A percentile compares a stretch with the other conserved stretches of the same genome.
Conservation (phyloP, 345 rosid species). For the Dipteronia sinensis region DNA sequence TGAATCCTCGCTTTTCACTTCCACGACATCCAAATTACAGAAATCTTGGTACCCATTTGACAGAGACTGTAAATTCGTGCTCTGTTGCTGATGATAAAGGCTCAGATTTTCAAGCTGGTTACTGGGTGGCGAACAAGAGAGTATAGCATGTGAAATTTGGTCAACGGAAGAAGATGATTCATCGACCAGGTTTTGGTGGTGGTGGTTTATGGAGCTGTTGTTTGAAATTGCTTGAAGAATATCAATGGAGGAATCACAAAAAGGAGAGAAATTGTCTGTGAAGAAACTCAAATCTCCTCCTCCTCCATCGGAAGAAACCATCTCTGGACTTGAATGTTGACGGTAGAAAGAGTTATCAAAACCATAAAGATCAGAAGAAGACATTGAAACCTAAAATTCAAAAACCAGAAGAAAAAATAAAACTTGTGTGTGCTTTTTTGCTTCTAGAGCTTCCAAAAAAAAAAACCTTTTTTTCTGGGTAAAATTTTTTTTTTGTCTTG, state of each 20-base stretch:
- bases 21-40: slow-evolving; percentile 34
- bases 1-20: slow-evolving; percentile 54
- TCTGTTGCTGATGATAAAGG: slow-evolving; percentile 40
- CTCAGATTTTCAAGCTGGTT: slow-evolving; percentile 57
- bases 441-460: neutral
- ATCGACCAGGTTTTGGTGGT: slow-evolving; percentile 33
- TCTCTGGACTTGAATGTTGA: slow-evolving; percentile 42
- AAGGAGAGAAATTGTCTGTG: slow-evolving; percentile 39
- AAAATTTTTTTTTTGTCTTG: slow-evolving; percentile 9
- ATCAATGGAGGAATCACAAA: slow-evolving; percentile 36
- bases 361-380: slow-evolving; percentile 58
- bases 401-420: neutral
- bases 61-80: slow-evolving; percentile 25
- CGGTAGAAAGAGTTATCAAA: slow-evolving; percentile 41
- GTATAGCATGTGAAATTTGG: slow-evolving; percentile 34
- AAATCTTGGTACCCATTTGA: slow-evolving; percentile 37
- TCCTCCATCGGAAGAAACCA: slow-evolving; percentile 43
- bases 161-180: slow-evolving; percentile 30
- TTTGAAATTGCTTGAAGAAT: slow-evolving; percentile 40
- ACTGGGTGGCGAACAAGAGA: slow-evolving; percentile 68
- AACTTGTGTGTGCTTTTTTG: neutral
- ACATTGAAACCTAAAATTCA: slow-evolving; percentile 37
- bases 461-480: neutral
- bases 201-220: slow-evolving; percentile 22
- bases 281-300: slow-evolving; percentile 33